Evolutionary conservation across 1,284 basidiomycete genomes (phyloP), one percentile per base, ranked within the genome.

Genomic region (Thecaphora frezii): DNA sequence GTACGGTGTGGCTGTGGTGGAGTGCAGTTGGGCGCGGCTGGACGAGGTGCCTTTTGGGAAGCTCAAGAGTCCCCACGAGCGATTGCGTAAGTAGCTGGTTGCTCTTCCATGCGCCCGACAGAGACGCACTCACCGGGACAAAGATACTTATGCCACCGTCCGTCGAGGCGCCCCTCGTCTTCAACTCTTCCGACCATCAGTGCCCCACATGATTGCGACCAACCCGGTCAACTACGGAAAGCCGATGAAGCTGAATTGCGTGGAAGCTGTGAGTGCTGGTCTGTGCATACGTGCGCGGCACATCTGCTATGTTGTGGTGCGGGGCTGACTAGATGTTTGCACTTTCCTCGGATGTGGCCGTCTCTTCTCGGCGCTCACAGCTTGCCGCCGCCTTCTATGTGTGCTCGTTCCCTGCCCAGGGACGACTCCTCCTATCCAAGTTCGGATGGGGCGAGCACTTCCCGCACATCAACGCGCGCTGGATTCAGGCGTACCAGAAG

Each of bases 11-110:
- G 94, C 94, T 0, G 94, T 98, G 9, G 92, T 98, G 1, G 94
- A 98, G 78, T 97, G 93, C 79, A 93, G 91, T 4, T 98, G 94
- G 94, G 94, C 94, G 2, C 84, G 93, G 21, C 81, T 97, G 8
- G 90, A 93, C 50, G 93, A 97, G 64, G 88, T 97, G 2, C 94
- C 94, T 0, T 98, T 96, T 77, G 83, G 85, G 49, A 97, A 96
- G 81, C 94, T 97, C 71, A 86, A 90, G 21, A 91, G 90, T 65
- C 92, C 93, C 0, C 85, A 97, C 72, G 94, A 98, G 82, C 85
- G 94, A 13, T 80, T 97, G 36, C 75, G 92, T 94, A 69, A 65
- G 90, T 85, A 23, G 21, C 33, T 36, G 10, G 33, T 36, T 36
- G 18, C 18, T 36, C 10, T 36, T 36, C 10, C 33, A 36, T 36